phyloP scores from a whole-genome alignment of 2,329 filamentous ascomycete genomes.

The Penicillium janthinellum region DNA sequence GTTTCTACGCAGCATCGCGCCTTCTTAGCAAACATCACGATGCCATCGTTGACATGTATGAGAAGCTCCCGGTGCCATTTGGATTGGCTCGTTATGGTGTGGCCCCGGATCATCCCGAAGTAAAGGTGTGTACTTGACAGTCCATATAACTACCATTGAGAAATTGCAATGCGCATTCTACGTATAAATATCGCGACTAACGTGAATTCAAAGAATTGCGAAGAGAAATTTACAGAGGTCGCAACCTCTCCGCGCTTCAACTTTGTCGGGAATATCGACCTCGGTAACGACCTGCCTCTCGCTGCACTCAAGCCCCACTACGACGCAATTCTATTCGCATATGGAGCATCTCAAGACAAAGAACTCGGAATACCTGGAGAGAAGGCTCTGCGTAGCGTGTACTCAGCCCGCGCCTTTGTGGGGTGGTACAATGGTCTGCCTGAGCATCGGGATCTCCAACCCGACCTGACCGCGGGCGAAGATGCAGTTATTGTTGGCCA shows the following conservation, averaged over 20 bases:
- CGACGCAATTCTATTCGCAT: conserved; percentile 88
- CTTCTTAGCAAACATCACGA: conserved; percentile 74
- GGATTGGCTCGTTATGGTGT: conserved; percentile 92
- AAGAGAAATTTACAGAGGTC: conserved; percentile 89
- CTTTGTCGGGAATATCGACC: conserved; percentile 85
- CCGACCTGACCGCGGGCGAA: conserved; percentile 73
- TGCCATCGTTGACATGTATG: conserved; percentile 90
- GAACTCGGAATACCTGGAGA: conserved; percentile 80
- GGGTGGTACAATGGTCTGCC: conserved; percentile 98
- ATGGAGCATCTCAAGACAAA: conserved; percentile 84
- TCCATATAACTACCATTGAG: background rate
- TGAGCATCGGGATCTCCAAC: conserved; percentile 71
- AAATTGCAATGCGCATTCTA: background rate
- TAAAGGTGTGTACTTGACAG: conserved; percentile 67
- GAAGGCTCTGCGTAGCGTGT: conserved; percentile 64
- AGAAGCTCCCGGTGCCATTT: conserved; percentile 87
- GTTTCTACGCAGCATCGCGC: conserved; percentile 90
- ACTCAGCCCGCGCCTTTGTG: conserved; percentile 89
- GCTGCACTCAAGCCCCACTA: conserved; percentile 75
- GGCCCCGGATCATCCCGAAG: conserved; percentile 97
- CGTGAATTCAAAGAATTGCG: conserved; percentile 69
- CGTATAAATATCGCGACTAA: background rate
- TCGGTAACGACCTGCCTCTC: conserved; percentile 72
- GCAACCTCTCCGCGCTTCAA: conserved; percentile 80
- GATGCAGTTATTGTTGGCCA: conserved; percentile 89